Conservation (phyloP, 768 basidiomycete genomes). For the Amanita rubescens region DNA sequence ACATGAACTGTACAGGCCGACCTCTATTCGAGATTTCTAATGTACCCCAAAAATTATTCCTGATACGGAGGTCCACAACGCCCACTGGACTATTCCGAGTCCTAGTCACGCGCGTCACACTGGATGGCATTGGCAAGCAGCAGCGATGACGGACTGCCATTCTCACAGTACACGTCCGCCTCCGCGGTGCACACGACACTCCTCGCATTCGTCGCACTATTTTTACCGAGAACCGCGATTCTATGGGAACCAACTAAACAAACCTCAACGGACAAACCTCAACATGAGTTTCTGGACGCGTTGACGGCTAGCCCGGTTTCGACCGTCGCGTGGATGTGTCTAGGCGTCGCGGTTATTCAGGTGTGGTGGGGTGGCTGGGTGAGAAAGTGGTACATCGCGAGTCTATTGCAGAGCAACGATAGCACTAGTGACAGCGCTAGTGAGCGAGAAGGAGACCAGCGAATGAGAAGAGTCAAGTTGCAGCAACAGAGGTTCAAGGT, state of each 20-base stretch:
- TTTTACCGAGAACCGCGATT: slow-evolving; percentile 57
- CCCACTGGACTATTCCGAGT: no score
- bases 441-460: slow-evolving; percentile 32
- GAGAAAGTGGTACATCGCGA: slow-evolving; percentile 47
- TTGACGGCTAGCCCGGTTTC: slow-evolving; percentile 53
- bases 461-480: slow-evolving; percentile 32
- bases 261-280: slow-evolving; percentile 53
- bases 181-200: slow-evolving; percentile 64
- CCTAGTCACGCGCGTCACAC: no score
- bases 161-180: slow-evolving; percentile 54
- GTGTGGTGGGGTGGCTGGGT: slow-evolving; percentile 71
- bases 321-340: slow-evolving; percentile 51
- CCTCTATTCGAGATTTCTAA: no score
- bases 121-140: neutral
- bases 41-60: no score
- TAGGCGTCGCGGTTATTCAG: slow-evolving; percentile 48
- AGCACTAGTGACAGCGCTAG: neutral
- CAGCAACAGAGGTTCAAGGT: slow-evolving; percentile 33
- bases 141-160: slow-evolving; percentile 26
- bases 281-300: slow-evolving; percentile 60
- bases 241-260: slow-evolving; percentile 27
- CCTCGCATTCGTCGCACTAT: slow-evolving; percentile 56
- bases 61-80: no score
- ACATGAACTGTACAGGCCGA: no score
- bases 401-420: slow-evolving; percentile 25